phyloP scores from a whole-genome alignment of 2,329 filamentous ascomycete genomes.

The Aureobasidium lini region DNA sequence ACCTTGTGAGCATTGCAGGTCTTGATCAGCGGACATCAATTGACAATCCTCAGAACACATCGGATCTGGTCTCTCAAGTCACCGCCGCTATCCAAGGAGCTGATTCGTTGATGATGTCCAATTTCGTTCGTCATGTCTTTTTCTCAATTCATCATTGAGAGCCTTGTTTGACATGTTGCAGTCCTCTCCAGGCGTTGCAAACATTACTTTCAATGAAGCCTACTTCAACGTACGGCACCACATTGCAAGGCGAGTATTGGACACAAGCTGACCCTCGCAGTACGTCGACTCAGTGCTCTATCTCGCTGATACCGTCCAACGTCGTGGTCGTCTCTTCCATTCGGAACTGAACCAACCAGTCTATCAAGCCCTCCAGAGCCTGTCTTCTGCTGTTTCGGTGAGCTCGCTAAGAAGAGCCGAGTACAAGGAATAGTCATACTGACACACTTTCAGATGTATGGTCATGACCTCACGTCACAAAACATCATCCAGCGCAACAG shows the following conservation, averaged over 20 bases:
- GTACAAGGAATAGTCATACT: neutral
- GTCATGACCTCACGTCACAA: constrained; percentile 23
- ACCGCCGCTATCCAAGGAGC: neutral
- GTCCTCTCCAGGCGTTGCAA: neutral
- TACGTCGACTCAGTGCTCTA: constrained; percentile 25
- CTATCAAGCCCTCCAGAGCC: constrained; percentile 24
- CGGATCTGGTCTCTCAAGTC: neutral
- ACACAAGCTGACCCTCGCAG: constrained; percentile 17
- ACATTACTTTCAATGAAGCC: neutral
- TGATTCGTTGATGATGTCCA: neutral
- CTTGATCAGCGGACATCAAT: neutral
- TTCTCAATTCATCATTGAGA: neutral
- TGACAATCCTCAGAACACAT: constrained; percentile 7
- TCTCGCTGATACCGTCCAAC: constrained; percentile 24
- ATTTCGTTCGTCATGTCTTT: neutral
- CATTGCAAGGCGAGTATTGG: neutral
- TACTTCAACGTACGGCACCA: constrained; percentile 15
- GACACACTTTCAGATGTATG: constrained; percentile 18
- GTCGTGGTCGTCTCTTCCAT: constrained; percentile 30
- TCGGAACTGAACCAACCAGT: constrained; percentile 31
- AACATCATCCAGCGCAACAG: constrained; percentile 23
- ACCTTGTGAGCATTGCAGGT: neutral
- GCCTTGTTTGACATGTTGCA: neutral
- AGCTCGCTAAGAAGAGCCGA: neutral
- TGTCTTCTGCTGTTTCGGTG: constrained; percentile 26